Evolutionary conservation across 371 early-diverging fungal genomes (phyloP), one percentile per base, ranked within the genome.

Genomic region (Synchytrium microbalum): DNA sequence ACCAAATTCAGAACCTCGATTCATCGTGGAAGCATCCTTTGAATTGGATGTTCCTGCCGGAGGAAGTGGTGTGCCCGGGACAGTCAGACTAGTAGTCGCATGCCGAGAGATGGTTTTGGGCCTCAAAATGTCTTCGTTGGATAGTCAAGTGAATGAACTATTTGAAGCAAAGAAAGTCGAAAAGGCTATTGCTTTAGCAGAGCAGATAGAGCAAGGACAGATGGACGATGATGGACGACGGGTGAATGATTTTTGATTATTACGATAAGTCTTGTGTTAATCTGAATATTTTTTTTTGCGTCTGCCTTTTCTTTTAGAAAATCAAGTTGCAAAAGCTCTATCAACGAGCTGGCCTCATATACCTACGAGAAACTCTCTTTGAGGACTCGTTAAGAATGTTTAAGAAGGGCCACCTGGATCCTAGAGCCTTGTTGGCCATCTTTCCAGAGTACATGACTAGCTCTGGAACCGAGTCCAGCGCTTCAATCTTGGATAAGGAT

Each of bases 311-410:
- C n/a, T n/a, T n/a, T 16, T 57, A 69, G 62, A 5, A 26, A 26
- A 13, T 19, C 26, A 60, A 86, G 60, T 65, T 86, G 23, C 74
- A 79, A 32, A 81, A 79, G 54, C 79, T 85, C 8, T 85, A 85
- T 61, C 84, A 86, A 65, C 85, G 86, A 51, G 86, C 86, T 1
- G 91, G 86, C 3, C 58, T 90, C 2, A 64, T 87, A 16, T 79
- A 80, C 38, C 72, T 90, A 13, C 75, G 79, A 28, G 83, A 84
- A 56, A 84, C 88, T 0, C 60, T 85, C 0, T 89, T 89, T 70
- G 86, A 88, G 26, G 84, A 87, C 62, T 89, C 90, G 0, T 76
- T 88, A 62, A 57, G 64, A 0, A 69, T 83, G 10, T 69, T 92
- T 25, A 71, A 82, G 24, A 83, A 84, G 69, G 89, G 89, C 1